These are phyloP conservation scores for Phoma sp. DNA, from an alignment of 2,329 filamentous ascomycete genomes.

Conservation along the genomic window DNA sequence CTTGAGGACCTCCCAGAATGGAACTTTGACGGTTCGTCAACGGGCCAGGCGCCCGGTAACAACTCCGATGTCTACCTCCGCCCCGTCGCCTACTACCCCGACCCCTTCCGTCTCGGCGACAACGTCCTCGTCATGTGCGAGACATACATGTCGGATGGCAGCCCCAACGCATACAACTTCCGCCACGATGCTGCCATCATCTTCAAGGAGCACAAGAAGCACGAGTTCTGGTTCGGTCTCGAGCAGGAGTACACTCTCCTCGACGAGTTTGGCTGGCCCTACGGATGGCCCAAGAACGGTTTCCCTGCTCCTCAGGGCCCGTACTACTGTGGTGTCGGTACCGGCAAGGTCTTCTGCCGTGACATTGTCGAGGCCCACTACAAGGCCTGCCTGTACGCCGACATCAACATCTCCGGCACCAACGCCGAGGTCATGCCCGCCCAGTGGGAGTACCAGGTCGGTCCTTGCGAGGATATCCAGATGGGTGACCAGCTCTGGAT, in stretches of 20 bases:
- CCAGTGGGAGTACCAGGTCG: constrained; percentile 98
- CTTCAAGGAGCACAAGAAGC: constrained; percentile 83
- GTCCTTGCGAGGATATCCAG: constrained; percentile 83
- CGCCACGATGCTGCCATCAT: constrained; percentile 89
- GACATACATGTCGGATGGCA: constrained; percentile 93
- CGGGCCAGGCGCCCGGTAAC: constrained; percentile 88
- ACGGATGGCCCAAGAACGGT: constrained; percentile 87
- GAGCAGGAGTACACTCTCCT: constrained; percentile 98
- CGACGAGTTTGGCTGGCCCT: constrained; percentile 84
- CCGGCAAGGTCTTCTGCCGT: constrained; percentile 96
- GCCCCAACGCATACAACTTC: constrained; percentile 98
- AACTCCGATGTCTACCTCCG: constrained; percentile 98
- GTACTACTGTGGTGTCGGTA: constrained; percentile 98
- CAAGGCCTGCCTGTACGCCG: constrained; percentile 87
- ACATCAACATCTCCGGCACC: constrained; percentile 94
- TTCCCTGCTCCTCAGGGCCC: constrained; percentile 93
- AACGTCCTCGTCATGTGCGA: constrained; percentile 95
- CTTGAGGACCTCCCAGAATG: constrained; percentile 76
- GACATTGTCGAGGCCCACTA: constrained; percentile 97
- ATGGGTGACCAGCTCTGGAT: constrained; percentile 98
- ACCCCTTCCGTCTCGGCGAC: constrained; percentile 86
- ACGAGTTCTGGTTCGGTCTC: constrained; percentile 95
- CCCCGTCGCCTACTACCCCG: constrained; percentile 86
- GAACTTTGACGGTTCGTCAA: constrained; percentile 91
- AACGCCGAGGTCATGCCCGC: constrained; percentile 99